A percentile compares a stretch with the other conserved stretches of the same genome.
These are phyloP conservation scores for Nemania serpens DNA, from an alignment of 2,329 filamentous ascomycete genomes.

Conservation along the genomic window DNA sequence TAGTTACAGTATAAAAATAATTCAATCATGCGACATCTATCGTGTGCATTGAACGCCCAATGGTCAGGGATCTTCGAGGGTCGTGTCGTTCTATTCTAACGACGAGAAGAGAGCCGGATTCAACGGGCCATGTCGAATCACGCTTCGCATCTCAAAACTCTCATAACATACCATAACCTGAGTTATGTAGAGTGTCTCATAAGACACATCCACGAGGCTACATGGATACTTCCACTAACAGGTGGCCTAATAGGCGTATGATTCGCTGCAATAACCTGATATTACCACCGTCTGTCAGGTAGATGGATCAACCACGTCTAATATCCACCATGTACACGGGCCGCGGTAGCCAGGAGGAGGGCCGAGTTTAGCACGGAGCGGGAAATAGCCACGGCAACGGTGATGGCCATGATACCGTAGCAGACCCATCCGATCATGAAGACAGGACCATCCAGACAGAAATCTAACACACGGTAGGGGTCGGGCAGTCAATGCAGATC, in stretches of 20 bases:
- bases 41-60: too few species aligned
- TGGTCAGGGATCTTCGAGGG: neutral
- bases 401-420: constrained; percentile 24
- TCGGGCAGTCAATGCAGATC: constrained; percentile 40
- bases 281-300: neutral
- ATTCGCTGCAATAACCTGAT: neutral
- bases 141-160: neutral
- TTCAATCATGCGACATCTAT: neutral
- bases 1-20: neutral
- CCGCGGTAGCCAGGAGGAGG: constrained; percentile 20
- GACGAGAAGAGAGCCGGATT: neutral
- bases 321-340: constrained; percentile 18
- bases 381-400: constrained; percentile 23
- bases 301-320: constrained; percentile 3
- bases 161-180: constrained; percentile 1
- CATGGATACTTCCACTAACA: neutral
- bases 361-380: constrained; percentile 24
- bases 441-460: constrained; percentile 21
- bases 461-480: constrained; percentile 12
- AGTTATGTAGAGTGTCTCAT: neutral
- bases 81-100: constrained; percentile 4
- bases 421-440: constrained; percentile 28
- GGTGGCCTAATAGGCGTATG: neutral
- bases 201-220: neutral
- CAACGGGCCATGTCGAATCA: neutral